Conservation (phyloP, 129 eudicot species). For the Flaveria bidentis region DNA sequence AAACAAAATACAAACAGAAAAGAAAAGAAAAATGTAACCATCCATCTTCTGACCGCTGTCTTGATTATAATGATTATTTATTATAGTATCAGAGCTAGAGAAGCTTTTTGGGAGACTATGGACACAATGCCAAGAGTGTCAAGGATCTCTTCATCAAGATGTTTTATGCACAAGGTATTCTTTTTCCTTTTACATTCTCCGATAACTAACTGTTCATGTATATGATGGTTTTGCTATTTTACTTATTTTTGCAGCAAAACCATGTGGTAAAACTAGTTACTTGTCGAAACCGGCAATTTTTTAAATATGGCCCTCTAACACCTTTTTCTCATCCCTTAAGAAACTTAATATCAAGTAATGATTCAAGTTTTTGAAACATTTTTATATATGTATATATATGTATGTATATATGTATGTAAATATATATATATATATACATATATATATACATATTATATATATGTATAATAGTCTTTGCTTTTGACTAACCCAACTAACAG, state of each 20-base stretch:
- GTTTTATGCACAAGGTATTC: constrained; percentile 91
- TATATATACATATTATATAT: too few relatives aligned
- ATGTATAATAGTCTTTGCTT: too few relatives aligned
- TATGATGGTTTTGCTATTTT: not conserved
- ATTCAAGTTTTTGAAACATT: too few relatives aligned
- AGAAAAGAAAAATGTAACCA: not conserved
- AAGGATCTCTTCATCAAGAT: constrained; percentile 99
- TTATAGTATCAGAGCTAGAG: constrained; percentile 86
- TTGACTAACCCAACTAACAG: too few relatives aligned
- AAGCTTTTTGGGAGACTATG: constrained; percentile 88
- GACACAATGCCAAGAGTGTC: constrained; percentile 99
- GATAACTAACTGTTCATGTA: not conserved
- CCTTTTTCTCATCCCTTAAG: too few relatives aligned
- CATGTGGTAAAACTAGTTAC: too few relatives aligned
- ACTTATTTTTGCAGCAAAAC: not conserved
- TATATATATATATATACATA: too few relatives aligned
- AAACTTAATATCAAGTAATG: too few relatives aligned
- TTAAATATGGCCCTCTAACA: too few relatives aligned
- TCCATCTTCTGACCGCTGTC: not conserved
- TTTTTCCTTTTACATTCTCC: not conserved
- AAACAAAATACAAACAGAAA: not conserved
- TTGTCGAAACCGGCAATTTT: too few relatives aligned
- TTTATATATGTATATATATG: too few relatives aligned
- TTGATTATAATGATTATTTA: not conserved
- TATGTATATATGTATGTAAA: too few relatives aligned